phyloP scores from a whole-genome alignment of 257 asterid species.

The Prunella vulgaris region DNA sequence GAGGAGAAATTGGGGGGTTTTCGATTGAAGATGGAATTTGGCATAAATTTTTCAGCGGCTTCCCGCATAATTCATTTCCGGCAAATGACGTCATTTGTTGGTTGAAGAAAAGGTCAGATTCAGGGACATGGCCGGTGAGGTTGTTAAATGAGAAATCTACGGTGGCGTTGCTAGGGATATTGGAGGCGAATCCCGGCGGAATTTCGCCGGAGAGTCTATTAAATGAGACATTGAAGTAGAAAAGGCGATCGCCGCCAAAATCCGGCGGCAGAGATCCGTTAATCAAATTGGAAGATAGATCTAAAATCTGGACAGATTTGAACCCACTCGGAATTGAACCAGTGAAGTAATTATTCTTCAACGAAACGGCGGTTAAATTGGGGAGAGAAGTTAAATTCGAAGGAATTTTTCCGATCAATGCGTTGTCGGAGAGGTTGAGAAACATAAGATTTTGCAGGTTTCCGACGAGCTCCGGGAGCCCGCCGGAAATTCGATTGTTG shows the following conservation, averaged over 20 bases:
- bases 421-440: conserved; percentile 74
- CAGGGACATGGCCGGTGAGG: conserved; percentile 58
- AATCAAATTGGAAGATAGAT: conserved; percentile 76
- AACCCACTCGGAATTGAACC: conserved; percentile 64
- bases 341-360: conserved; percentile 61
- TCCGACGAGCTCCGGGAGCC: conserved; percentile 55
- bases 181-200: conserved; percentile 43
- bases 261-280: conserved; percentile 61
- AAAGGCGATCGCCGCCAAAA: conserved; percentile 47
- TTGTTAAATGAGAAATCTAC: conserved; percentile 55
- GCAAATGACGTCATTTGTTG: conserved; percentile 40
- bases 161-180: conserved; percentile 47
- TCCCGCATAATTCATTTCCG: conserved; percentile 69
- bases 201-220: conserved; percentile 69
- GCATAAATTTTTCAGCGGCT: conserved; percentile 37
- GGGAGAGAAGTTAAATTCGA: conserved; percentile 32
- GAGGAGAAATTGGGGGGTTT: conserved; percentile 48
- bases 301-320: conserved; percentile 41
- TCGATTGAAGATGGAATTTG: conserved; percentile 40
- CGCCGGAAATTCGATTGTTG: conserved; percentile 63
- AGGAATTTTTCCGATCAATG: conserved; percentile 56
- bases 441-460: conserved; percentile 37
- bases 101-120: conserved; percentile 30
- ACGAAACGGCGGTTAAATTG: conserved; percentile 42
- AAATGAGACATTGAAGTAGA: conserved; percentile 54